Conservation (phyloP, 176 grass and related monocot species). For the Bothriochloa decipiens region DNA sequence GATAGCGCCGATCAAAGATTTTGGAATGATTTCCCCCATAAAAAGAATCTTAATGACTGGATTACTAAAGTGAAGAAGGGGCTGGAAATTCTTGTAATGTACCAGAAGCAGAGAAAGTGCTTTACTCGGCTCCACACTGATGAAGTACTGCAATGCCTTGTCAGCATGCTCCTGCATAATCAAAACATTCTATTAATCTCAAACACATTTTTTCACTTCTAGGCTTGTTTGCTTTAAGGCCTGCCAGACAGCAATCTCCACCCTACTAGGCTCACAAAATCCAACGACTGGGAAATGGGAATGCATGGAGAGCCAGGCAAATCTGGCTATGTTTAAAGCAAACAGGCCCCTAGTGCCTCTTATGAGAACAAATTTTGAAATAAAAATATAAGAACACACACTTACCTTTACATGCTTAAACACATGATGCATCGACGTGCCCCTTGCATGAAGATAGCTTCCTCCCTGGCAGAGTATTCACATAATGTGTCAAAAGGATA, state of each 20-base stretch:
- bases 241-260: neutral
- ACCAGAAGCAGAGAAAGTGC: conserved; percentile 85
- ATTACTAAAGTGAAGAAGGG: neutral
- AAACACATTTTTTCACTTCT: conserved; percentile 11
- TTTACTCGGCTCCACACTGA: conserved; percentile 66
- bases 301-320: conserved; percentile 4
- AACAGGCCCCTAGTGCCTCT: neutral
- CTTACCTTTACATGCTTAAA: conserved; percentile 89
- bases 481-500: conserved; percentile 38
- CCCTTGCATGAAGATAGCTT: conserved; percentile 86
- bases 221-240: neutral
- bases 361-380: conserved; percentile 7
- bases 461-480: conserved; percentile 67
- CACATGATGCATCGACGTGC: conserved; percentile 76
- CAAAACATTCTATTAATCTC: conserved; percentile 29
- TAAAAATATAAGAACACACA: conserved; percentile 15
- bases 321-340: neutral
- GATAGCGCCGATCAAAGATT: neutral
- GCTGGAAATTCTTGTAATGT: conserved; percentile 18
- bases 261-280: neutral
- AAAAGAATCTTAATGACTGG: neutral
- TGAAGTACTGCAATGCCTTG: conserved; percentile 85
- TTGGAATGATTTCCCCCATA: neutral
- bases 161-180: conserved; percentile 89
- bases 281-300: neutral